These are phyloP conservation scores for Psidium friedrichsthalianum DNA, from an alignment of 345 rosid genomes.

Conservation along the genomic window DNA sequence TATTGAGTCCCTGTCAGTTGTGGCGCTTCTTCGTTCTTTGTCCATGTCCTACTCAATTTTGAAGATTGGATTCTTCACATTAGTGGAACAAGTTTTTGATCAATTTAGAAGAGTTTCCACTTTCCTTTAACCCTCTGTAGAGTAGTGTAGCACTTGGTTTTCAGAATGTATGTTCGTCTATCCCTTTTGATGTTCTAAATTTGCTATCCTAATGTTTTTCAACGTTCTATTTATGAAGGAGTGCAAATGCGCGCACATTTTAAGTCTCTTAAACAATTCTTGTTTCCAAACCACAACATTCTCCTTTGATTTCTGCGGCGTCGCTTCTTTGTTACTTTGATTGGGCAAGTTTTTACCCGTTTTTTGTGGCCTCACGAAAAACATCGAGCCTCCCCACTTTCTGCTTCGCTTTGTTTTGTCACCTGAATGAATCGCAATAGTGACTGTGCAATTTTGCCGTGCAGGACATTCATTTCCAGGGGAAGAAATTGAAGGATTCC, in stretches of 20 bases:
- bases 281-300: not conserved
- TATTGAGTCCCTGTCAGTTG: not conserved
- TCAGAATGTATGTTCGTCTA: not conserved
- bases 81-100: not conserved
- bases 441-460: not conserved
- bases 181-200: not conserved
- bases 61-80: not conserved
- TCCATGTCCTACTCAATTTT: not conserved
- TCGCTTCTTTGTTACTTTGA: not conserved
- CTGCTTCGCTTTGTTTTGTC: not conserved
- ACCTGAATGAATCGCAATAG: not conserved
- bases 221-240: not conserved
- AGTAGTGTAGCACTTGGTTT: not conserved
- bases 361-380: not conserved
- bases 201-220: not conserved
- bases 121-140: not conserved
- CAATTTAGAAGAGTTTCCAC: not conserved
- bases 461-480: conserved; percentile 67
- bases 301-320: not conserved
- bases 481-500: conserved; percentile 58
- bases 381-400: not conserved
- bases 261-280: not conserved
- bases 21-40: not conserved
- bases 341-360: not conserved
- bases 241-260: not conserved